Evolutionary conservation across 2,329 filamentous ascomycete species (phyloP).

Genomic region (Hypocrella siamensis): DNA sequence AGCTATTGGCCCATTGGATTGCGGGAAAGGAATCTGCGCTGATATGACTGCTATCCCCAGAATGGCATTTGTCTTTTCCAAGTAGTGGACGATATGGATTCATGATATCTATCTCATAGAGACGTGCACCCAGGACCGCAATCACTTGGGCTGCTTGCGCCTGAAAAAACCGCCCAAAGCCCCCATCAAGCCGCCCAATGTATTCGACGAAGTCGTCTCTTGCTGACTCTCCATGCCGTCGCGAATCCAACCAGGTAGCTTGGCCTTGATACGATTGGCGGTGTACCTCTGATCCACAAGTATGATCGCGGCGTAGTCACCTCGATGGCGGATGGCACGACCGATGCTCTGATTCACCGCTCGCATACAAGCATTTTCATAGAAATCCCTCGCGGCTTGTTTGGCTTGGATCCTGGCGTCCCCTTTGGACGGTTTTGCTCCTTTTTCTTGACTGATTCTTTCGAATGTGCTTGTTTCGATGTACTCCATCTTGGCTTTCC

Average conservation of each 20-base stretch:
- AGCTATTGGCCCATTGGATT: too few relatives aligned
- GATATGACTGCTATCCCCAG: too few relatives aligned
- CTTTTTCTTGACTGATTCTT: constrained; percentile 14
- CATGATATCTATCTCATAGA: too few relatives aligned
- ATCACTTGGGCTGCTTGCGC: constrained; percentile 20
- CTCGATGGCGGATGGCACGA: constrained; percentile 71
- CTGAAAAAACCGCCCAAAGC: constrained; percentile 42
- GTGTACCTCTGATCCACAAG: constrained; percentile 70
- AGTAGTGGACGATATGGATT: too few relatives aligned
- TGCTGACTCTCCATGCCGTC: constrained; percentile 39
- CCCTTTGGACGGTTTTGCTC: constrained; percentile 7
- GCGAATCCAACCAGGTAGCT: constrained; percentile 82
- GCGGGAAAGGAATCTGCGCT: too few relatives aligned
- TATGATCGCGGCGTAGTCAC: constrained; percentile 82
- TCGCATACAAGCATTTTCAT: constrained; percentile 91
- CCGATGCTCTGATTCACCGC: constrained; percentile 96
- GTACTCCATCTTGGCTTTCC: constrained; percentile 83
- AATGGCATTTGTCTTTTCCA: too few relatives aligned
- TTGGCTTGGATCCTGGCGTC: constrained; percentile 22
- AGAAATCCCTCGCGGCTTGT: constrained; percentile 58
- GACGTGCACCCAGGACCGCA: too few relatives aligned
- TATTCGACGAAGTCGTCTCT: constrained; percentile 16
- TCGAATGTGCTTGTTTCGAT: constrained; percentile 46
- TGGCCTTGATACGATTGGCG: constrained; percentile 55
- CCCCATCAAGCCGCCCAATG: constrained; percentile 42